Evolutionary conservation across 2,329 filamentous ascomycete species (phyloP).

Genomic region (Xylariomycetidae sp.): DNA sequence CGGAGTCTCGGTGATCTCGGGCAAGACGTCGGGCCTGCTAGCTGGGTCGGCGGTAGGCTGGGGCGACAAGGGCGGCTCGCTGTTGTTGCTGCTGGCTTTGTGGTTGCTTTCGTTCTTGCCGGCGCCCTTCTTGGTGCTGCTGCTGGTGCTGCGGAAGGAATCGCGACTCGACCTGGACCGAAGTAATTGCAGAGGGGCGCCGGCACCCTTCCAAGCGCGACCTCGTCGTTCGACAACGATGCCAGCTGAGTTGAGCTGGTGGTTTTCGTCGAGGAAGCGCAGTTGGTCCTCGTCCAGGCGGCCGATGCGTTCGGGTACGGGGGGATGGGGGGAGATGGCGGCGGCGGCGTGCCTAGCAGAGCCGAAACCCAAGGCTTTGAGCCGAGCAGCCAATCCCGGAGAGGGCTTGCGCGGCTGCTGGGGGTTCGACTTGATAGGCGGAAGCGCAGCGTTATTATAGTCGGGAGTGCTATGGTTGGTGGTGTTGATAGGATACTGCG

Average conservation of each 20-base stretch:
- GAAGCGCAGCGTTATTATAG: slow-evolving; percentile 18
- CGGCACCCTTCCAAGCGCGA: slow-evolving; percentile 65
- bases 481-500: too few relatives aligned
- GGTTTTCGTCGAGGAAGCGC: slow-evolving; percentile 61
- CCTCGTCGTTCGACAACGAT: slow-evolving; percentile 58
- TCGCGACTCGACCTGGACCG: slow-evolving; percentile 26
- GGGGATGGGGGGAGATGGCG: slow-evolving; percentile 26
- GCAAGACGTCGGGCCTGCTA: slow-evolving; percentile 34
- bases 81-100: slow-evolving; percentile 6
- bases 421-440: slow-evolving; percentile 21
- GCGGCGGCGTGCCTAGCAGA: slow-evolving; percentile 29
- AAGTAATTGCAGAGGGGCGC: slow-evolving; percentile 40
- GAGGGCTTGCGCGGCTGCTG: slow-evolving; percentile 50
- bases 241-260: slow-evolving; percentile 48
- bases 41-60: slow-evolving; percentile 8
- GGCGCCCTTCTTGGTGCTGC: too few relatives aligned
- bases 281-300: slow-evolving; percentile 66
- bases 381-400: slow-evolving; percentile 57
- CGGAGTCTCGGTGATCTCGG: slow-evolving; percentile 44
- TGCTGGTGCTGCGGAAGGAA: slow-evolving; percentile 19
- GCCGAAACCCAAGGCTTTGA: slow-evolving; percentile 59
- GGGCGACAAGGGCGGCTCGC: too few relatives aligned
- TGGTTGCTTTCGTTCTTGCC: slow-evolving; percentile 15
- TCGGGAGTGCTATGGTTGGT: slow-evolving; percentile 17
- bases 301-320: slow-evolving; percentile 47